Conservation (phyloP, 2,329 filamentous ascomycete species). For the Daldinia sp. region DNA sequence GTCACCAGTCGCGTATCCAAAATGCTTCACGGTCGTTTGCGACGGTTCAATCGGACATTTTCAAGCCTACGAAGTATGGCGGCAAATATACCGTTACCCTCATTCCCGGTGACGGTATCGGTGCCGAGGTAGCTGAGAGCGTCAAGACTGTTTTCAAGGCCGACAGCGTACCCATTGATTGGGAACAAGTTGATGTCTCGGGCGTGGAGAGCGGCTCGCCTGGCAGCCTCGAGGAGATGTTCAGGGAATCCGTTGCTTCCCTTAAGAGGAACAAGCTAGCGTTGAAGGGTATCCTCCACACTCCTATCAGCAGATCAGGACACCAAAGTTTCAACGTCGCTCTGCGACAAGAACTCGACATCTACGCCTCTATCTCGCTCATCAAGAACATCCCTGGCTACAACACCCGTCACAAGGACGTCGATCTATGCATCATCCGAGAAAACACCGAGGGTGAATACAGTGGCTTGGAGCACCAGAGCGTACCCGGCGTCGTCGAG, state of each 20-base stretch:
- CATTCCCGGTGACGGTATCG: constrained; percentile 98
- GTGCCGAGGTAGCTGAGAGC: constrained; percentile 95
- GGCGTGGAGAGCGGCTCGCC: constrained; percentile 82
- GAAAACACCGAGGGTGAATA: constrained; percentile 99
- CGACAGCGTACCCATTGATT: constrained; percentile 97
- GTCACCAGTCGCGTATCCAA: constrained; percentile 54
- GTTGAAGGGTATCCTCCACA: constrained; percentile 98
- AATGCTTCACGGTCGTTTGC: constrained; percentile 68
- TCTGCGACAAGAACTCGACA: constrained; percentile 98
- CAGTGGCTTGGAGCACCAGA: constrained; percentile 98
- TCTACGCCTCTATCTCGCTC: constrained; percentile 96
- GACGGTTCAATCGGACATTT: constrained; percentile 92
- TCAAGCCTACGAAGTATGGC: constrained; percentile 98
- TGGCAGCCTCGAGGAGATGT: constrained; percentile 91
- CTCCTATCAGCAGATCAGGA: constrained; percentile 92
- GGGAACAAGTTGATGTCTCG: constrained; percentile 97
- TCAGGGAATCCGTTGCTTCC: constrained; percentile 93
- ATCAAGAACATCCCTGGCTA: constrained; percentile 99
- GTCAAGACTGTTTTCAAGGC: constrained; percentile 99
- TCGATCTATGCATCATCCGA: constrained; percentile 99
- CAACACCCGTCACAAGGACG: constrained; percentile 94
- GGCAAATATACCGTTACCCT: constrained; percentile 99
- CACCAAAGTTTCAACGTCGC: constrained; percentile 99
- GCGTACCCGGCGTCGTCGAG: constrained; percentile 94
- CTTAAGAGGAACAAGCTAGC: constrained; percentile 98